Conservation (phyloP, 1,284 basidiomycete species). For the Sanguinoderma infundibulare region DNA sequence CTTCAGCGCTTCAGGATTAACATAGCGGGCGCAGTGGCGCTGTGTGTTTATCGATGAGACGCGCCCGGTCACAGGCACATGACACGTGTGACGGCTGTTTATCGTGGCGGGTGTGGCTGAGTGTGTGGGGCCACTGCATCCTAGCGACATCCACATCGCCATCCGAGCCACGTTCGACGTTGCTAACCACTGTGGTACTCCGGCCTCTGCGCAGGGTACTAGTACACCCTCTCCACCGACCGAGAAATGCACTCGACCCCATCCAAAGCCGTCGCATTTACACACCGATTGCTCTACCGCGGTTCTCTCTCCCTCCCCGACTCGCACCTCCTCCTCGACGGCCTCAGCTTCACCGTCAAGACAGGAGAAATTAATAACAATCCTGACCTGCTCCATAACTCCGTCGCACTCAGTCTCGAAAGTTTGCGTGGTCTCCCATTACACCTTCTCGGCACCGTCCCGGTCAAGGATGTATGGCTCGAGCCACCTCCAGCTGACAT, state of each 20-base stretch:
- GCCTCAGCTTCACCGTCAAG: constrained; percentile 64
- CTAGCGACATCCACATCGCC: too few relatives aligned
- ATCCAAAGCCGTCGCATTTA: constrained; percentile 4
- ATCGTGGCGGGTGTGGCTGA: too few relatives aligned
- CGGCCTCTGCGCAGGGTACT: too few relatives aligned
- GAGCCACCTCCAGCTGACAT: constrained; percentile 55
- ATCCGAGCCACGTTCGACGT: too few relatives aligned
- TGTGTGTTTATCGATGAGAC: too few relatives aligned
- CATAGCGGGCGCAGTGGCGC: too few relatives aligned
- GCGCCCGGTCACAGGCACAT: too few relatives aligned
- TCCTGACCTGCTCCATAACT: constrained; percentile 60
- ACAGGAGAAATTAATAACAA: constrained; percentile 46
- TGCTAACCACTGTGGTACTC: too few relatives aligned
- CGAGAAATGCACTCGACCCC: not conserved
- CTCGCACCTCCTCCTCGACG: constrained; percentile 72
- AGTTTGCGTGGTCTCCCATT: constrained; percentile 80
- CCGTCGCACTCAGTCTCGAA: constrained; percentile 73
- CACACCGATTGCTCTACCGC: constrained; percentile 68
- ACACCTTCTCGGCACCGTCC: constrained; percentile 57
- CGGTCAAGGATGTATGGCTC: constrained; percentile 57
- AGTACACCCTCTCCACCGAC: not conserved
- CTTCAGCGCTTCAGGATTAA: too few relatives aligned
- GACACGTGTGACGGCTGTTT: too few relatives aligned
- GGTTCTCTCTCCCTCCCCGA: constrained; percentile 77
- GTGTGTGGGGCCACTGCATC: too few relatives aligned